These are phyloP conservation scores for Nannochloropsis gaditana DNA, from an alignment of 108 stramenopile genomes.

Conservation along the genomic window DNA sequence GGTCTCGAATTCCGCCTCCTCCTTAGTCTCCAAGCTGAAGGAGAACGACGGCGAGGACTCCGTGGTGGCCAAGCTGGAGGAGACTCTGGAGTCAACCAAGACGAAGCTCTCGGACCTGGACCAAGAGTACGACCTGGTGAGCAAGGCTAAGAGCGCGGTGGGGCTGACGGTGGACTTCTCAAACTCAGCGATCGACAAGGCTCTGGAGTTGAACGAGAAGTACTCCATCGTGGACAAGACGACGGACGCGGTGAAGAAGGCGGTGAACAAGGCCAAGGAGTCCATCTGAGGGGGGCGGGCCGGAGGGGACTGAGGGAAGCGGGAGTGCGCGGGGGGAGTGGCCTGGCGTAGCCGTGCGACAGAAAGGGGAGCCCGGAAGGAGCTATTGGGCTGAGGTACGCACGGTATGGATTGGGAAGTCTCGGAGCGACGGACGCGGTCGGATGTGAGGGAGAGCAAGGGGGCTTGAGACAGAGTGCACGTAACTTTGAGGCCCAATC, in stretches of 20 bases:
- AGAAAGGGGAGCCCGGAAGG: too few relatives aligned
- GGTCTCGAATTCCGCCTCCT: conserved; percentile 20
- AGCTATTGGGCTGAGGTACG: too few relatives aligned
- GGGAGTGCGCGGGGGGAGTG: not conserved
- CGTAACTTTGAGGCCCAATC: too few relatives aligned
- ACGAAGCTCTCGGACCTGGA: conserved; percentile 24
- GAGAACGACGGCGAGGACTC: conserved; percentile 17
- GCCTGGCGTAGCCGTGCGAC: too few relatives aligned
- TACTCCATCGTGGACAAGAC: not conserved
- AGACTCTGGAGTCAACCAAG: conserved; percentile 1
- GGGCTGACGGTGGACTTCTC: not conserved
- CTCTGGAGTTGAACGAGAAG: conserved; percentile 26
- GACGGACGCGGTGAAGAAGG: not conserved
- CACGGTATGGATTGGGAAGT: too few relatives aligned
- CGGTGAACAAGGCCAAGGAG: conserved; percentile 20
- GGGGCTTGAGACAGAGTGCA: too few relatives aligned
- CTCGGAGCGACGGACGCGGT: too few relatives aligned
- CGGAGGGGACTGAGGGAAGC: not conserved
- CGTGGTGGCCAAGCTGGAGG: not conserved
- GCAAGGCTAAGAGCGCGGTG: conserved; percentile 10
- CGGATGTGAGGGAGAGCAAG: too few relatives aligned
- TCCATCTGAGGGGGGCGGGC: not conserved
- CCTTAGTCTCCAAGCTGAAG: conserved; percentile 17
- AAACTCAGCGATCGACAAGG: conserved; percentile 26
- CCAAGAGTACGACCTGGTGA: conserved; percentile 27